A percentile compares a stretch with the other conserved stretches of the same genome.
Conservation (phyloP, 306 rosid genomes). For the Cucumis hystrix region DNA sequence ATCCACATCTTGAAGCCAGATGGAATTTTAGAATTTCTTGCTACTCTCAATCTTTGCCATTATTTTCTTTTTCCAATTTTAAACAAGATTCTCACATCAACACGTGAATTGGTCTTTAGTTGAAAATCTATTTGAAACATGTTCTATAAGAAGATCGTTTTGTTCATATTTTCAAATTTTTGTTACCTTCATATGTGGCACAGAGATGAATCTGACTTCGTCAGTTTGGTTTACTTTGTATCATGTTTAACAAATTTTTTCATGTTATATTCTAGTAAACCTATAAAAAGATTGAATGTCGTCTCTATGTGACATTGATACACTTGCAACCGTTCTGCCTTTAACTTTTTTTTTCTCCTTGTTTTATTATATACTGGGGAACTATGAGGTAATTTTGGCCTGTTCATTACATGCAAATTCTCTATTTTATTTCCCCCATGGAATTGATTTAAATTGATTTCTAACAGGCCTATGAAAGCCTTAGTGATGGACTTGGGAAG, state of each 20-base stretch:
- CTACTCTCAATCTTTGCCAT: not conserved
- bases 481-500: slow-evolving; percentile 84
- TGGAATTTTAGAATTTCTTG: not conserved
- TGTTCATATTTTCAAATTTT: not conserved
- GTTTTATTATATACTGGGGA: not conserved
- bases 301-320: not conserved
- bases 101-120: not conserved
- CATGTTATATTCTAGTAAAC: not conserved
- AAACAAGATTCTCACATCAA: not conserved
- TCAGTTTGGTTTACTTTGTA: not conserved
- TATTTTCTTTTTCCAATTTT: not conserved
- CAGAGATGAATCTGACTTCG: not conserved
- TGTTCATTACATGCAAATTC: not conserved
- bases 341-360: not conserved
- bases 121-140: not conserved
- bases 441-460: slow-evolving; percentile 14
- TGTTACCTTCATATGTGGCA: not conserved
- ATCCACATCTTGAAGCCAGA: not conserved
- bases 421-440: not conserved
- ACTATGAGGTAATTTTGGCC: not conserved
- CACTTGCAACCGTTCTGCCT: not conserved
- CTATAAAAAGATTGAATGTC: not conserved
- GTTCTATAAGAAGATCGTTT: not conserved
- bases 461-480: slow-evolving; percentile 75
- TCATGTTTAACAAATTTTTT: not conserved